A percentile compares a stretch with the other conserved stretches of the same genome.
phyloP scores from a whole-genome alignment of 441 rosid species.

The Pelargonium myrrhifolium region DNA sequence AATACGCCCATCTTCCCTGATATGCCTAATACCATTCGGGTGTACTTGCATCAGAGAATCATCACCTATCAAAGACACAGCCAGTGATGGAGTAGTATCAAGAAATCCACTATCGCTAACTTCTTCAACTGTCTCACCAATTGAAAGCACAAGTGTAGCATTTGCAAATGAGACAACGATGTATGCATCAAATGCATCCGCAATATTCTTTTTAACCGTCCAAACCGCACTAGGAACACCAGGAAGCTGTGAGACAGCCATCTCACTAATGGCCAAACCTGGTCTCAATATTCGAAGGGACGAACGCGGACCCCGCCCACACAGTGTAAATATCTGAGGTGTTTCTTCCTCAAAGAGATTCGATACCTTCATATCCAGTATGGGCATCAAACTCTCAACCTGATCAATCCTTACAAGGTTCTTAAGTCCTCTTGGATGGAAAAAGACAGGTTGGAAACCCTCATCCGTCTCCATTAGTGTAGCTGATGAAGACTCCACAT shows the following conservation, averaged over 20 bases:
- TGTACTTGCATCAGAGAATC: slow-evolving; percentile 96
- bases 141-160: slow-evolving; percentile 98
- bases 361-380: slow-evolving; percentile 83
- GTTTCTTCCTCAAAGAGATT: slow-evolving; percentile 94
- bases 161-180: slow-evolving; percentile 90
- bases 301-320: slow-evolving; percentile 94
- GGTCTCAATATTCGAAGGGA: slow-evolving; percentile 85
- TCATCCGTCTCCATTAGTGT: slow-evolving; percentile 89
- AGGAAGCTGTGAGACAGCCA: slow-evolving; percentile 99
- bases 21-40: slow-evolving; percentile 91
- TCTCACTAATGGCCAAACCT: slow-evolving; percentile 88
- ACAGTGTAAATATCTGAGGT: slow-evolving; percentile 79
- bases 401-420: slow-evolving; percentile 93
- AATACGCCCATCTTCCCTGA: slow-evolving; percentile 92
- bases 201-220: slow-evolving; percentile 87
- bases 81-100: slow-evolving; percentile 88
- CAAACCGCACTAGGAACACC: slow-evolving; percentile 98
- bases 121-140: slow-evolving; percentile 96
- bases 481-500: slow-evolving; percentile 82
- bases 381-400: slow-evolving; percentile 91
- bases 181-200: slow-evolving; percentile 91
- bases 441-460: slow-evolving; percentile 86
- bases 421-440: slow-evolving; percentile 84
- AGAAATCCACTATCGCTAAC: slow-evolving; percentile 95
- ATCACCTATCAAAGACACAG: slow-evolving; percentile 79